A percentile compares a stretch with the other conserved stretches of the same genome.
These are phyloP conservation scores for Stachybotrys chartarum DNA, from an alignment of 2,329 filamentous ascomycete species.

Conservation along the genomic window DNA sequence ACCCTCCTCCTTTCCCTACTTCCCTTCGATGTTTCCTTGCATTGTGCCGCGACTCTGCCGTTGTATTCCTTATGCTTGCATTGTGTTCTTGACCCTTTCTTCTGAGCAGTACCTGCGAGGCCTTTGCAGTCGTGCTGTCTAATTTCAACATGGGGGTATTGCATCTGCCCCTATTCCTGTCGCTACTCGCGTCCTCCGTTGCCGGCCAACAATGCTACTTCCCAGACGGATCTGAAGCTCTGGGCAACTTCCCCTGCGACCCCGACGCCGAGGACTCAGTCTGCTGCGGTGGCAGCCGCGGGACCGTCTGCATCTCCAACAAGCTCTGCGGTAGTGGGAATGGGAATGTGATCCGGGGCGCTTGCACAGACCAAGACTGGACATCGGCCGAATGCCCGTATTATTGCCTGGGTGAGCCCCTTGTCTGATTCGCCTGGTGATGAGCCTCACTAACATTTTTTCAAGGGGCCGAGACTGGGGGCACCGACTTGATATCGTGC, in stretches of 20 bases:
- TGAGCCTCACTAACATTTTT: background rate
- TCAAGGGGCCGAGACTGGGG: conserved; percentile 11
- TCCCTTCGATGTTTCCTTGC: too few species aligned
- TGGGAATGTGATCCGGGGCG: conserved; percentile 13
- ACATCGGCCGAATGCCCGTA: conserved; percentile 9
- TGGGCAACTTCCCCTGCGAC: conserved; percentile 12
- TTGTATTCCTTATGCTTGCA: too few species aligned
- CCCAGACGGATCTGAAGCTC: conserved; percentile 9
- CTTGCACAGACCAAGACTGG: conserved; percentile 16
- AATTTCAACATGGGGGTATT: too few species aligned
- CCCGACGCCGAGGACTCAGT: conserved; percentile 9
- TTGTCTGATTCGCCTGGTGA: conserved; percentile 7
- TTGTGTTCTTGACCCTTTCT: too few species aligned
- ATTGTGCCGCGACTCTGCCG: too few species aligned
- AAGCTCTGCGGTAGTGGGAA: conserved; percentile 11
- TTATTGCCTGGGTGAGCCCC: conserved; percentile 3
- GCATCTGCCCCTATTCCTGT: too few species aligned
- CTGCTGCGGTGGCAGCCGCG: conserved; percentile 12
- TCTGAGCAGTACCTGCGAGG: too few species aligned
- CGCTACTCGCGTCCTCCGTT: too few species aligned
- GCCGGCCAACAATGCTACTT: conserved; percentile 6
- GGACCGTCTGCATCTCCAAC: conserved; percentile 12
- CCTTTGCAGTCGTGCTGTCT: too few species aligned
- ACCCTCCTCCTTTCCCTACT: too few species aligned
- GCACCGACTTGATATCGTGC: conserved; percentile 17